Base-by-base conservation (phyloP, 1,284 basidiomycete genomes). In the Papiliotrema flavescens region DNA sequence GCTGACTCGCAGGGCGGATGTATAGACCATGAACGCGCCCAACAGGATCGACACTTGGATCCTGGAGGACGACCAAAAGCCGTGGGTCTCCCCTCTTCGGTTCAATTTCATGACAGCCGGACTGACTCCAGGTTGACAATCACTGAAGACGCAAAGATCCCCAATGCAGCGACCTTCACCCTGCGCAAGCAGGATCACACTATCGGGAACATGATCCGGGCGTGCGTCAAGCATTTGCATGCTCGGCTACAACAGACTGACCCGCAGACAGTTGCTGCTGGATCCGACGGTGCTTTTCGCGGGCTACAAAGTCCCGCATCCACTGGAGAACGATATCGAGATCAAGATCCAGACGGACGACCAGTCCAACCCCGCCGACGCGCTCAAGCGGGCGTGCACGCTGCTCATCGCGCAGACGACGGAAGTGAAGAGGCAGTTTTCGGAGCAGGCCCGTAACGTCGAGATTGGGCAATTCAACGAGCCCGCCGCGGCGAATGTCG, bases 101-200 rank as follows among this genome's bases (percentile, higher is more conserved):
- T 5, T 15, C n/a, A 14, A 13, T 39, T 11, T 19, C 2, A 41
- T 39, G 20, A 9, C 34, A 45, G 22, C n/a, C 35, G 19, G 19
- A 28, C 5, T 13, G 47, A 11, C 17, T n/a, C 36, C 37, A 40
- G 55, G 2, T 17, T 98, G 56, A 89, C 93, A 69, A 82, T 98
- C 52, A 85, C 84, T 13, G 94, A 98, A 77, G 95, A 98, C 77
- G 94, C 92, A 46, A 96, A 95, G 78, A 90, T 98, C 56, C 92
- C 94, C 1, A 97, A 98, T 70, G 93, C 95, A 0, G 93, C 93
- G 15, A 96, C 93, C 0, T 84, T 98, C 62, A 89, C 90, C 65
- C 82, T 98, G 64, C 83, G 92, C 62, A 97, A 97, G 79, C 93
- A 98, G 74, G 96, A 98, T 72, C 96, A 98, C 70, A 98, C 96